phyloP scores from a whole-genome alignment of 176 grass and related monocot species.

The Musa schizocarpa region DNA sequence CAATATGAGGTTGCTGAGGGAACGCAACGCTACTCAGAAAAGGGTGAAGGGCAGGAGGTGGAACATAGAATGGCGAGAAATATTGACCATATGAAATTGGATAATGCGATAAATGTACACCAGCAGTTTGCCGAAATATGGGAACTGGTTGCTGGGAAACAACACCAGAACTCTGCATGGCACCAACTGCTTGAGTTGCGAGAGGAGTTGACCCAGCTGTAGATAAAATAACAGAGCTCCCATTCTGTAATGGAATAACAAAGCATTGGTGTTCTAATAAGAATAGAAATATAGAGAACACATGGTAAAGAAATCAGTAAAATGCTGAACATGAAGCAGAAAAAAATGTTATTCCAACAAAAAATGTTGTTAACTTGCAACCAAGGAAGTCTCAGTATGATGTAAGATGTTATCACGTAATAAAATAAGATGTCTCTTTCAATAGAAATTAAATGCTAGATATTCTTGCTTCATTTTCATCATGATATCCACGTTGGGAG shows the following conservation, averaged over 20 bases:
- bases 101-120: slow-evolving; percentile 65
- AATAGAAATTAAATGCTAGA: no score
- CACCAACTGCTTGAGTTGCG: slow-evolving; percentile 37
- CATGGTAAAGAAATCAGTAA: no score
- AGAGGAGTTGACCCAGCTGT: slow-evolving; percentile 46
- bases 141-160: slow-evolving; percentile 65
- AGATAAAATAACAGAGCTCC: slow-evolving; percentile 32
- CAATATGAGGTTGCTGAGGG: slow-evolving; percentile 54
- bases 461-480: no score
- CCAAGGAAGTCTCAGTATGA: no score
- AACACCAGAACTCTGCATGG: slow-evolving; percentile 49
- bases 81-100: slow-evolving; percentile 74
- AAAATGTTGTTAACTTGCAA: no score
- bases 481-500: no score
- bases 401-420: no score
- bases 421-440: no score
- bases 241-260: slow-evolving; percentile 34
- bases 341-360: no score
- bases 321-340: no score
- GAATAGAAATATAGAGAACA: not conserved
- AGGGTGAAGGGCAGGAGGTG: slow-evolving; percentile 47
- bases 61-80: slow-evolving; percentile 56
- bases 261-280: not conserved
- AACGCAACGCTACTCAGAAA: slow-evolving; percentile 61
- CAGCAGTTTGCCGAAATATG: slow-evolving; percentile 60